Conservation (phyloP, 331 rosid species). For the Phaseolus coccineus region DNA sequence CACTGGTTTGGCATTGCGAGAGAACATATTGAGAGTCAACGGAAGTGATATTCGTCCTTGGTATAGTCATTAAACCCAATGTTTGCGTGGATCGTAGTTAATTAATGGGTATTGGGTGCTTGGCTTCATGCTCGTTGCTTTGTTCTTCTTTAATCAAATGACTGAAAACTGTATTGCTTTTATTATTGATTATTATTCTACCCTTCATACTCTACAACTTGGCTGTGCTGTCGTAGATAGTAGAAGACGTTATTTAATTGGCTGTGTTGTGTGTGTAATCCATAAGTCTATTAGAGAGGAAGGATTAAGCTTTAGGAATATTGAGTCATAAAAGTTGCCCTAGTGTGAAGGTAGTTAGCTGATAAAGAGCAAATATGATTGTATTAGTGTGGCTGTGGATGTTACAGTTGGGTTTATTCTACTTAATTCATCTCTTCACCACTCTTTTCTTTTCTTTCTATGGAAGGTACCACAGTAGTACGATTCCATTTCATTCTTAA, state of each 20-base stretch:
- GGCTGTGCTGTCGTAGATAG: constrained; percentile 12
- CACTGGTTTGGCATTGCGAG: constrained; percentile 95
- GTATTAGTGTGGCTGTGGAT: not conserved
- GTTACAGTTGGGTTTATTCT: not conserved
- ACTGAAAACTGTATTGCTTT: not conserved
- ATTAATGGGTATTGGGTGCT: constrained; percentile 29
- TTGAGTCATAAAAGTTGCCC: not conserved
- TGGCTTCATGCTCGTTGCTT: constrained; percentile 10
- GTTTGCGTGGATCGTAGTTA: not conserved
- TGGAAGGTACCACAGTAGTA: not conserved
- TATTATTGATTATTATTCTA: constrained; percentile 14
- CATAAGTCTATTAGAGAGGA: not conserved
- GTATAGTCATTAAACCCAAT: constrained; percentile 51
- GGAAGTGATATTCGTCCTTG: constrained; percentile 99
- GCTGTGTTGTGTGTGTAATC: constrained; percentile 1
- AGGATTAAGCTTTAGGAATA: constrained; percentile 5
- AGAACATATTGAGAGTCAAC: constrained; percentile 90
- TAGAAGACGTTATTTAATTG: constrained; percentile 7
- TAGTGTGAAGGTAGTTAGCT: not conserved
- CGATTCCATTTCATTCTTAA: constrained; percentile 10
- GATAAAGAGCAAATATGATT: constrained; percentile 13
- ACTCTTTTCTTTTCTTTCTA: constrained; percentile 22
- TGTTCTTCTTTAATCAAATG: constrained; percentile 12
- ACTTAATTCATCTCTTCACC: not conserved
- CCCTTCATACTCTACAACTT: constrained; percentile 30